Evolutionary conservation across 805 yeast species (phyloP).

Genomic region (Lachancea quebecensis): DNA sequence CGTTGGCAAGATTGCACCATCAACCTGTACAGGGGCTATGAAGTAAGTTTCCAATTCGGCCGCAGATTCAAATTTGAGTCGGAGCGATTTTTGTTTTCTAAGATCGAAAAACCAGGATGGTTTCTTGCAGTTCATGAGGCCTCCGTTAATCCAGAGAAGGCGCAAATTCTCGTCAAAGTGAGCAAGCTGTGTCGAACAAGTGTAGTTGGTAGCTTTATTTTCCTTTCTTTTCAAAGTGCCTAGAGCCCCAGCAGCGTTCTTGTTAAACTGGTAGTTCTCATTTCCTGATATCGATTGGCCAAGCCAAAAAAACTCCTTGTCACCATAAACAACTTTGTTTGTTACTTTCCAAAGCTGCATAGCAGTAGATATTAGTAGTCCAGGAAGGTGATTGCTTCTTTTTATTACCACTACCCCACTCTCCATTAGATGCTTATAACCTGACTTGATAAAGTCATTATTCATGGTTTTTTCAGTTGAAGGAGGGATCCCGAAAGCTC

Average conservation of each 20-base stretch:
- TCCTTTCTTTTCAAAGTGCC: conserved; percentile 16
- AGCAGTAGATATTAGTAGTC: conserved; percentile 17
- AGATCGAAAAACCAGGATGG: conserved; percentile 9
- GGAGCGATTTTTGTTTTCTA: conserved; percentile 1
- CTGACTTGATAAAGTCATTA: conserved; percentile 8
- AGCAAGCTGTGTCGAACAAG: conserved; percentile 28
- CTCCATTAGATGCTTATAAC: conserved; percentile 29
- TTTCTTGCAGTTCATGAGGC: conserved; percentile 22
- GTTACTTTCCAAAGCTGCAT: conserved; percentile 13
- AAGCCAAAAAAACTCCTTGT: conserved; percentile 30
- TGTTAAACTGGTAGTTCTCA: conserved; percentile 10
- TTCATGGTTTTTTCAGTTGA: not conserved
- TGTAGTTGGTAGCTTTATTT: conserved; percentile 5
- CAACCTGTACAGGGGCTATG: conserved; percentile 7
- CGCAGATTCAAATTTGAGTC: conserved; percentile 1
- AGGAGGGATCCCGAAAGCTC: not conserved
- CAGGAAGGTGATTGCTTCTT: conserved; percentile 21
- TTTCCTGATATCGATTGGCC: conserved; percentile 24
- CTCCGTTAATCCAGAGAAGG: conserved; percentile 32
- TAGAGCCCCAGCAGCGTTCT: conserved; percentile 19
- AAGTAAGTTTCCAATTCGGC: conserved; percentile 7
- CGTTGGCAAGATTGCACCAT: conserved; percentile 10
- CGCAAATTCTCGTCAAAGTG: conserved; percentile 18
- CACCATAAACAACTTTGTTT: conserved; percentile 20
- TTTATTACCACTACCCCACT: conserved; percentile 33